Evolutionary conservation across 257 asterid species (phyloP), one percentile per base, ranked within the genome.

Genomic region (Orobanche coerulescens): DNA sequence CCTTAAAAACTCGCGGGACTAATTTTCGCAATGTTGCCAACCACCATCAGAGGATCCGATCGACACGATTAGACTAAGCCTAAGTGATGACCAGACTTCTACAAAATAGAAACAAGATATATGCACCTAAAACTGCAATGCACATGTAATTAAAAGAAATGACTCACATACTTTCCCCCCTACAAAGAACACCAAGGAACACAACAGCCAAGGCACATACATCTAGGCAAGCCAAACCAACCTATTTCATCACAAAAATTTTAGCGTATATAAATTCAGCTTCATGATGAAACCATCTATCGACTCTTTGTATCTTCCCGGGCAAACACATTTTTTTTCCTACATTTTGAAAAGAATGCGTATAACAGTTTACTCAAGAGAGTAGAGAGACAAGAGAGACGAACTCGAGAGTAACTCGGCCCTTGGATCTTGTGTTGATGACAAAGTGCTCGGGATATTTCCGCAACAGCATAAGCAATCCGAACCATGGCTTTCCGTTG

Each of bases 391-490:
- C 94, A 4, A 87, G 96, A 34, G 96, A 84, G 66, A 87, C 94
- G 48, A 77, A 87, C 79, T 87, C 94, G 15, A 57, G 62, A 0
- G 83, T 73, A 66, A 78, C 78, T 60, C 84, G 84, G 23, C 91
- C 92, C 78, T 81, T 82, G 22, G 91, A 84, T 62, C 82, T 75
- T 48, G 87, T 87, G 72, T 87, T 87, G 75, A 87, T 77, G 19
- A 84, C 96, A 67, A 87, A 87, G 71, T 87, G 89, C 62, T 87
- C 94, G 0, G 94, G 96, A 33, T 80, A 82, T 71, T 84, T 85
- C 76, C 91, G 78, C 18, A 87, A 66, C 74, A 87, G 67, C 84
- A 80, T 79, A 30, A 87, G 85, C 85, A 87, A 64, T 50, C 95
- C 95, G 31, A 75, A 79, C 96, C 96, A 87, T 18, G 96, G 94